Conservation (phyloP, 441 rosid species). For the Omphalea diandra region DNA sequence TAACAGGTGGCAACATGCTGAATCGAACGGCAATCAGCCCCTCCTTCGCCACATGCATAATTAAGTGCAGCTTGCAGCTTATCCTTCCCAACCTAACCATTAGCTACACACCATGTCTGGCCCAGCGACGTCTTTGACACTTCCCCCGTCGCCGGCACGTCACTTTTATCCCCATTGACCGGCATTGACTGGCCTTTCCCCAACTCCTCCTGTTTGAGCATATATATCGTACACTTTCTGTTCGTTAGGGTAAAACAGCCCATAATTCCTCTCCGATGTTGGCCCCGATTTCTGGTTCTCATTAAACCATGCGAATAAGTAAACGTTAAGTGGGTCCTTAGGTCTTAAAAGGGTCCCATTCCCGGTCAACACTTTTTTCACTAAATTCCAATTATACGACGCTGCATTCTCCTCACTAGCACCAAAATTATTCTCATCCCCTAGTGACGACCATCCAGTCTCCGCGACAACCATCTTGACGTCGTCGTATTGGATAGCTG, state of each 20-base stretch:
- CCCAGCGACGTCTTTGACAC: conserved; percentile 32
- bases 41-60: conserved; percentile 87
- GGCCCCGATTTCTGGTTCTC: conserved; percentile 78
- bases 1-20: conserved; percentile 68
- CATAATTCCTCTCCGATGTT: conserved; percentile 80
- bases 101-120: conserved; percentile 90
- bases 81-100: conserved; percentile 46
- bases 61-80: conserved; percentile 67
- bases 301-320: conserved; percentile 79
- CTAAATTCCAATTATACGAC: conserved; percentile 79
- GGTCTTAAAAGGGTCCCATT: conserved; percentile 81
- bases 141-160: conserved; percentile 44
- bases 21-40: conserved; percentile 76
- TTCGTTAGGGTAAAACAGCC: conserved; percentile 72
- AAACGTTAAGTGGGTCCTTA: conserved; percentile 69
- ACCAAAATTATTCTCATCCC: conserved; percentile 71
- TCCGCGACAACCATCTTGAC: conserved; percentile 66
- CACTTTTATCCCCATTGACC: conserved; percentile 26
- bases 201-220: conserved; percentile 47
- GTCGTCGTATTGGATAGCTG: conserved; percentile 59
- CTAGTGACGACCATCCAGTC: conserved; percentile 89
- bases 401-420: conserved; percentile 69
- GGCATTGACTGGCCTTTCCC: conserved; percentile 36
- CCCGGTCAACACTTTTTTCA: conserved; percentile 65
- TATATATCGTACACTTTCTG: conserved; percentile 65